Evolutionary conservation across 768 basidiomycete species (phyloP).

Genomic region (Trametes maxima): DNA sequence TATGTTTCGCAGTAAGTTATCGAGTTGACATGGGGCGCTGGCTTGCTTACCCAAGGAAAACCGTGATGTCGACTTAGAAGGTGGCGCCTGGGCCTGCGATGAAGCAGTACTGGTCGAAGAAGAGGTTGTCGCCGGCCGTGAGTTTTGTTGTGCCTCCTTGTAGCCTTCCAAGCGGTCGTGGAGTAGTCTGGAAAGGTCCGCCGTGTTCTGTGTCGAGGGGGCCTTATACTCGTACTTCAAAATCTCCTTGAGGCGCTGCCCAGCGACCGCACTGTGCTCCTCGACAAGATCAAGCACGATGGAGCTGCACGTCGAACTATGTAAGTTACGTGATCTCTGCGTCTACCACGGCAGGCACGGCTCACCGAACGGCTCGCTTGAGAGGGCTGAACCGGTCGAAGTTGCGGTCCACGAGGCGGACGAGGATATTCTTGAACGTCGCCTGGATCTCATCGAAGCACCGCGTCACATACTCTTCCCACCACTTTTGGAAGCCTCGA

Average conservation of each 20-base stretch:
- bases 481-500: conserved; percentile 37
- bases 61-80: no score
- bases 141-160: no score
- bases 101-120: no score
- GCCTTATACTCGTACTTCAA: conserved; percentile 6
- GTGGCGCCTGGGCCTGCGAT: no score
- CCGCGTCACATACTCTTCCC: conserved; percentile 37
- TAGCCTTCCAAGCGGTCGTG: no score
- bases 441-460: conserved; percentile 40
- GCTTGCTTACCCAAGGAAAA: no score
- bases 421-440: conserved; percentile 36
- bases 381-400: conserved; percentile 40
- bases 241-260: not conserved
- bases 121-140: no score
- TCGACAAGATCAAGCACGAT: not conserved
- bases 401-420: conserved; percentile 32
- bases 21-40: no score
- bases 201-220: not conserved
- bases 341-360: not conserved
- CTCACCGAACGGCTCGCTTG: not conserved
- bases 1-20: no score
- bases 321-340: not conserved
- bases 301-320: not conserved
- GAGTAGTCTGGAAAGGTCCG: not conserved
- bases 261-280: not conserved